Base-by-base conservation (phyloP, 2,329 filamentous ascomycete species). In the Plenodomus biglobosus region DNA sequence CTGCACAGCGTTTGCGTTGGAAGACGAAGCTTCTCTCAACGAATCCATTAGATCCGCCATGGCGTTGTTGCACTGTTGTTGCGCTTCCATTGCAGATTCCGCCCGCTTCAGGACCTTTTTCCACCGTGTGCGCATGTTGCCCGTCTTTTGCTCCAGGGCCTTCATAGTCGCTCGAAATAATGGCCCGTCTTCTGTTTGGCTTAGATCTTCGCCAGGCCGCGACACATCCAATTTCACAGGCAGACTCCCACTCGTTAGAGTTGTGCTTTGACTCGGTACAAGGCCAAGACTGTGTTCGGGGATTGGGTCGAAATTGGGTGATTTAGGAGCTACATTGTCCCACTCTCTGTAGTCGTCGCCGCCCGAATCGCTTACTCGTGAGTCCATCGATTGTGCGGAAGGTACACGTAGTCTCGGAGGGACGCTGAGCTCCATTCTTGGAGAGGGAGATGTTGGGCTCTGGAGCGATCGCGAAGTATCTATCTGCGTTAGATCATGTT, bases 111-210 rank as follows among this genome's bases (percentile, higher is more conserved):
- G 77, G 7, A 99, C 88, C 66, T 94, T 95, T 73, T 99, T 99
- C 85, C 97, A 96, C 59, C 92, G 89, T 18, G 83, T 80, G 49
- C 92, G 86, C 88, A 99, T 94, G 61, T 88, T 95, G 37, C 91
- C 90, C 0, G 92, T 99, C 77, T 96, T 97, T 67, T 96, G 92
- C 72, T 99, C 94, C 21, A 97, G 76, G 0, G 92, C 88, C 70
- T 96, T 96, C 80, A 99, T 95, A 0, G 94, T 97, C 16, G 94
- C 95, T 54, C 95, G 85, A 75, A 99, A 99, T 1, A 99, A 80
- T 0, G 95, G 94, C 0, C 94, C 94, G 73, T 99, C 94, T 60
- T 97, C 94, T 18, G 88, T 86, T 42, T 70, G 87, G 83, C 52
- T 87, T 85, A 73, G 90, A 85, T 73, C 92, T 52, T 96, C 92